phyloP scores from a whole-genome alignment of 306 rosid species.

The Albizia julibrissin region DNA sequence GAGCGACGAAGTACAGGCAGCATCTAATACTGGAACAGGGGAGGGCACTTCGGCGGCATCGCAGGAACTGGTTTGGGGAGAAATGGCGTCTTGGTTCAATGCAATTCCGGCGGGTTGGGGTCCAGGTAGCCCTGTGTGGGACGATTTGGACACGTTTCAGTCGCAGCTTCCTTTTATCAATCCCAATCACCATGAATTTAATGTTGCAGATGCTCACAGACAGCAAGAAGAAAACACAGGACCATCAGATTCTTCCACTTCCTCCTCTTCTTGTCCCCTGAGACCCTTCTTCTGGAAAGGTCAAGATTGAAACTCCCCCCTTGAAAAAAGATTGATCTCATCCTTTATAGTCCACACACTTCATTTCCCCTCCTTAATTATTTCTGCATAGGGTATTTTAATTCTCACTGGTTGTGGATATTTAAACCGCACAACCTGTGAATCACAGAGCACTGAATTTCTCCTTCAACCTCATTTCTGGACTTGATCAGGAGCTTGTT shows the following conservation, averaged over 20 bases:
- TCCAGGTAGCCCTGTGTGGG: slow-evolving; percentile 96
- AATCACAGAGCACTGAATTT: slow-evolving; percentile 29
- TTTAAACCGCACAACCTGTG: slow-evolving; percentile 52
- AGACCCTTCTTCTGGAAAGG: slow-evolving; percentile 62
- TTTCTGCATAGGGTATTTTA: neutral
- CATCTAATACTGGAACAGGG: slow-evolving; percentile 23
- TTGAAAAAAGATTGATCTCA: neutral
- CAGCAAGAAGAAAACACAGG: slow-evolving; percentile 47
- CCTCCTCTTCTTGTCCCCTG: slow-evolving; percentile 47
- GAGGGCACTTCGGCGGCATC: slow-evolving; percentile 53
- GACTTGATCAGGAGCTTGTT: neutral
- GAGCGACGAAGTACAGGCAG: slow-evolving; percentile 40
- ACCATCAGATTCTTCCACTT: slow-evolving; percentile 40
- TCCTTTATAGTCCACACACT: neutral
- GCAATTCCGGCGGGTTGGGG: slow-evolving; percentile 92
- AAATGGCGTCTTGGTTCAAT: slow-evolving; percentile 85
- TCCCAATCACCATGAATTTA: slow-evolving; percentile 42
- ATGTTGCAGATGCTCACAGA: slow-evolving; percentile 35
- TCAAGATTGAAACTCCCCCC: slow-evolving; percentile 42
- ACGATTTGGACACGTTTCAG: slow-evolving; percentile 72
- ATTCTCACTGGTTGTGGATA: slow-evolving; percentile 46
- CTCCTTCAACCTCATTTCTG: slow-evolving; percentile 14
- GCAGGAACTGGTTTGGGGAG: slow-evolving; percentile 84
- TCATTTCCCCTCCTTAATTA: neutral
- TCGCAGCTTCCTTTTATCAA: slow-evolving; percentile 52